Base-by-base conservation (phyloP, 805 yeast genomes). In the Ogataea haglerorum region DNA sequence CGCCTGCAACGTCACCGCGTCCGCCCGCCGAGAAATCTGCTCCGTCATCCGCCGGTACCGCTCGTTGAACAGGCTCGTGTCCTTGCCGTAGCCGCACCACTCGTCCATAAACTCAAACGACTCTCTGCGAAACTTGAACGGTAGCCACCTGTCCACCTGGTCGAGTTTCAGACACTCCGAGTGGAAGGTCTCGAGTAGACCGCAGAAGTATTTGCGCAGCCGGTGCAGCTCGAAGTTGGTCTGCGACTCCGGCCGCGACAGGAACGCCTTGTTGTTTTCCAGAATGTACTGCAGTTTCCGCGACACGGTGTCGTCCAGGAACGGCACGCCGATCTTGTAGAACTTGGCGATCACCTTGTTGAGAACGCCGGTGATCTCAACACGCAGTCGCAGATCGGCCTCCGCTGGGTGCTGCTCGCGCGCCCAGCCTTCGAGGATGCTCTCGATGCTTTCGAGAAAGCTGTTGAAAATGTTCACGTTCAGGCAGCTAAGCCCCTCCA, bases 41-140 rank as follows among this genome's bases (percentile, higher is more conserved):
- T 67, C 67, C 13, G 78, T 69, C 78, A 82, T 82, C 1, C 63
- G 51, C 4, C 65, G 58, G 48, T 88, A 88, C 32, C 96, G 69
- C 30, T 82, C 84, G 22, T 78, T 79, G 2, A 88, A 76, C 2
- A 80, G 55, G 1, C 69, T 56, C 7, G 77, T 72, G 17, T 79
- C 69, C 38, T 77, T 81, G 2, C 98, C 97, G 61, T 78, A 79
- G 0, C 95, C 95, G 60, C 96, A 89, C 99, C 99, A 93, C 58
- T 87, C 95, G 49, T 85, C 90, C 42, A 93, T 67, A 53, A 77
- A 83, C 33, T 80, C 77, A 65, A 88, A 90, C 46, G 95, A 85
- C 2, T 86, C 83, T 22, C 85, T 79, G 38, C 96, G 69, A 2
- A 89, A 91, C 49, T 82, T 88, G 59, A 90, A 89, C 1, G 95